A percentile compares a stretch with the other conserved stretches of the same genome.
Conservation (phyloP, 2,329 filamentous ascomycete genomes). For the Rhexocercosporidium sp. region DNA sequence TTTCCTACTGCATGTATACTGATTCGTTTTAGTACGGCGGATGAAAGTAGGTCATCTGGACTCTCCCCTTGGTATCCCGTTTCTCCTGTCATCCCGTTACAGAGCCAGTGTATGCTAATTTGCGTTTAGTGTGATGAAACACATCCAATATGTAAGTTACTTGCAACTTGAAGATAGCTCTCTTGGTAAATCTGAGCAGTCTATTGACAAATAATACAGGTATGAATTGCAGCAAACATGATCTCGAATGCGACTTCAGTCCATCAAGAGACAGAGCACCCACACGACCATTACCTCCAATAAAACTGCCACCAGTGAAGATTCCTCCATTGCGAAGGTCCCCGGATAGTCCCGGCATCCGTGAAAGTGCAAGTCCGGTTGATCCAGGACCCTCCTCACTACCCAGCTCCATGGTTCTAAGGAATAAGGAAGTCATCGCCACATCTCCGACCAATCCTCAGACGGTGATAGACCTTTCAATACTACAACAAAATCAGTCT, state of each 20-base stretch:
- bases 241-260: slow-evolving; percentile 66
- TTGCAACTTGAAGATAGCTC: not conserved
- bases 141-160: slow-evolving; percentile 60
- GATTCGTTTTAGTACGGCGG: slow-evolving; percentile 40
- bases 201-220: not conserved
- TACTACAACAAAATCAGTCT: not conserved
- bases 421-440: not conserved
- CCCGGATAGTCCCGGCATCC: not conserved
- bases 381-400: not conserved
- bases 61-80: not conserved
- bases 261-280: slow-evolving; percentile 35
- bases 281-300: not conserved
- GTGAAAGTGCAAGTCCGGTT: not conserved
- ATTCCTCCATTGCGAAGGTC: slow-evolving; percentile 12
- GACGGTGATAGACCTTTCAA: slow-evolving; percentile 34
- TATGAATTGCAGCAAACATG: slow-evolving; percentile 64
- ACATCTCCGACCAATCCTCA: not conserved
- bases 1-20: not conserved
- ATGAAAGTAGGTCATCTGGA: slow-evolving; percentile 60
- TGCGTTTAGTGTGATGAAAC: slow-evolving; percentile 63
- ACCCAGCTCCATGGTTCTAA: not conserved
- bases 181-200: not conserved
- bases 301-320: slow-evolving; percentile 18
- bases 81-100: not conserved
- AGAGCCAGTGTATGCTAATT: not conserved